Evolutionary conservation across 208 protist species (phyloP), one percentile per base, ranked within the genome.

Genomic region (Blastocrithidia nonstop): DNA sequence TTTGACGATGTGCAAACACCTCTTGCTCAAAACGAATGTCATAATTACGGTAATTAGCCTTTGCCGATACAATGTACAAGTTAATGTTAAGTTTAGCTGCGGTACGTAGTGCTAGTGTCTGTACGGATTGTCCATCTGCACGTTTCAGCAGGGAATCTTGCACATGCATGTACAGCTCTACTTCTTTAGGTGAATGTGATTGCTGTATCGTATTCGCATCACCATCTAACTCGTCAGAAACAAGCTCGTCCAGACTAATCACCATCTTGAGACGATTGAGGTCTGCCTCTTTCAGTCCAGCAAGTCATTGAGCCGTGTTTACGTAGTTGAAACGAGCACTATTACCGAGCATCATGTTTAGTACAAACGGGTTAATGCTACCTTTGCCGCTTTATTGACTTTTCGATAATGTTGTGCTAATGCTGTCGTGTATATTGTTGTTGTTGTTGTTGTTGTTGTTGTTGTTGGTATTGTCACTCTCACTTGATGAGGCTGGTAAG

Each of bases 1-100:
- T 50, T 45, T 85, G 66, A 0, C 59, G 52, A 45, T 75, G 66
- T 1, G 74, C 77, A 23, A 88, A 80, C 25, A 85, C 66, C 54
- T 92, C 77, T 42, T 92, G 82, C 66, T 92, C 82, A 49, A 84
- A 88, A 29, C 62, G 64, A 22, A 88, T 51, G 54, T 88, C 77
- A 49, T 81, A 72, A 40, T 92, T 74, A 35, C 81, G 70, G 50
- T 84, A 85, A 52, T 87, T 77, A 24, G 68, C 84, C 61, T 77
- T 85, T 22, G 68, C 57, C 2, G 60, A 25, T 7, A 81, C 21
- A 0, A 81, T 53, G 49, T 72, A 63, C 16, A 92, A 57, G 8
- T 49, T 48, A 8, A 88, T 46, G 23, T 65, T 70, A 15, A 57
- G 41, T 7, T 41, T 52, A 25, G 47, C 54, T 2, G 77, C 73